Base-by-base conservation (phyloP, 306 rosid genomes). In the Cicer chorassanicum region DNA sequence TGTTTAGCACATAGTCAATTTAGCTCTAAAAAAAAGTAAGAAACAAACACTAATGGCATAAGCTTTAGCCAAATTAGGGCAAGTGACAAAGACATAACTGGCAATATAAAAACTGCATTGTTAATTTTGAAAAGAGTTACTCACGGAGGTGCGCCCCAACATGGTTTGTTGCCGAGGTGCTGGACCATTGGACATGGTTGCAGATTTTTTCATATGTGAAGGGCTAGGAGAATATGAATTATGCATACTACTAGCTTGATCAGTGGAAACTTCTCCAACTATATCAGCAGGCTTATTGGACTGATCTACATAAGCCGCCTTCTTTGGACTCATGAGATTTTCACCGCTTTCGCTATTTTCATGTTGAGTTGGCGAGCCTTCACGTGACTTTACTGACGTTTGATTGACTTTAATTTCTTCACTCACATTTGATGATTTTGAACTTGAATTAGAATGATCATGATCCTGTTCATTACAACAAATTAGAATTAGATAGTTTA, bases 121-220 rank as follows among this genome's bases (percentile, higher is more conserved):
- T 45, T 24, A 68, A 76, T 68, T 16, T 55, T 54, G 61, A 73
- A 69, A 84, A 73, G 46, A 71, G 77, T 24, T 68, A 90, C 99
- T 90, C 82, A 95, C 99, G 54, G 91, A 56, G 9, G 89, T 88
- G 59, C 91, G 97, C 36, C 98, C 92, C 89, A 87, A 87, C 45
- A 40, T 63, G 62, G 68, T 76, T 70, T 78, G 85, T 11, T 73
- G 81, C 79, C 69, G 84, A 82, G 87, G 70, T 21, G 15, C 70
- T 63, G 87, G 84, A 69, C 85, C 78, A 79, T 75, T 80, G 70
- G 88, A 64, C 9, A 81, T 81, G 78, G 91, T 85, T 66, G 81
- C 71, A 60, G 92, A 86, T 79, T 83, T 89, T 81, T 75, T 83
- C 1, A 85, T 85, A 76, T 63, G 70, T 38, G 74, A 53, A 69